Percentiles rank a stretch among this genome's conserved stretches.
Evolutionary conservation across 75 land plant genomes (phyloP).

Genomic region (Chamaecyparis obtusa): DNA sequence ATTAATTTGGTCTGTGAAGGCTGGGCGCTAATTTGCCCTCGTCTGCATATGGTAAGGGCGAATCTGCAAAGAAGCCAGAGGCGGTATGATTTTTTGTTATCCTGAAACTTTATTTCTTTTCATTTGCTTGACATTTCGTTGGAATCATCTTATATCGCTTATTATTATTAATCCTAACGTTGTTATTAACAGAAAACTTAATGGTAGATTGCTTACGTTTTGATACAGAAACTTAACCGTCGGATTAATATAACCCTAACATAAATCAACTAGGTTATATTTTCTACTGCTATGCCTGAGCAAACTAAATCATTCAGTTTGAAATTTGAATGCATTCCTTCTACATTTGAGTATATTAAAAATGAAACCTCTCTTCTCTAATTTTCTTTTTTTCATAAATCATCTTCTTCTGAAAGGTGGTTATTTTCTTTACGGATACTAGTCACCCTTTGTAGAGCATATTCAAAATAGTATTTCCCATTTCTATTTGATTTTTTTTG

Average conservation of each 20-base stretch:
- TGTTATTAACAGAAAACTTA: background rate
- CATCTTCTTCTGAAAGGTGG: too few species aligned
- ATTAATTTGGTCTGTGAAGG: constrained; percentile 30
- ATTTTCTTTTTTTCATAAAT: too few species aligned
- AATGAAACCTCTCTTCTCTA: too few species aligned
- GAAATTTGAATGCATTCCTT: too few species aligned
- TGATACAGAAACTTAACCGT: background rate
- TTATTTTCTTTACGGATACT: too few species aligned
- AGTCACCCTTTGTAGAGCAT: background rate
- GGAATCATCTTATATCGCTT: background rate
- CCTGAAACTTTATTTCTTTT: background rate
- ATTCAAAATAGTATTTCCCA: too few species aligned
- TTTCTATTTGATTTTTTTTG: too few species aligned
- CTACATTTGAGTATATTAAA: too few species aligned
- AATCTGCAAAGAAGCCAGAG: constrained; percentile 20
- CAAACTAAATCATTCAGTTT: too few species aligned
- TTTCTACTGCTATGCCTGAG: too few species aligned
- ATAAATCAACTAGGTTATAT: background rate
- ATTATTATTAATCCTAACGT: background rate
- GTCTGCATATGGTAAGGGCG: constrained; percentile 40
- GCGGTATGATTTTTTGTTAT: constrained; percentile 9
- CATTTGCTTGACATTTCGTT: background rate
- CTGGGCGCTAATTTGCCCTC: constrained; percentile 75
- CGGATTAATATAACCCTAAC: background rate
- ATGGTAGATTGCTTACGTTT: too few species aligned